These are phyloP conservation scores for Xylariales sp. DNA, from an alignment of 2,329 filamentous ascomycete species.

Conservation along the genomic window DNA sequence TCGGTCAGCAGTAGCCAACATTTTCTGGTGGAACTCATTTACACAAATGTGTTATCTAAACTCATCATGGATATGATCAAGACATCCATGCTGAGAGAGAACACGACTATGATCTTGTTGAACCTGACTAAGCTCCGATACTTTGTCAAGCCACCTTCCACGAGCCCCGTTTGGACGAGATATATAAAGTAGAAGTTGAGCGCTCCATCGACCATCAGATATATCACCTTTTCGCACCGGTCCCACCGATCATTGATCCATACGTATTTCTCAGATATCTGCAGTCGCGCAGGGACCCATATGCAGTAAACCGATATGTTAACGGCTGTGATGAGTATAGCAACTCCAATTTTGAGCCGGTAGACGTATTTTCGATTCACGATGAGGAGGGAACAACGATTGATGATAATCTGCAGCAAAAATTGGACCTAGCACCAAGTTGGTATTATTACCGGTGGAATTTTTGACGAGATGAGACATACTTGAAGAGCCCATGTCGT, in stretches of 20 bases:
- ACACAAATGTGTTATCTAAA: constrained; percentile 30
- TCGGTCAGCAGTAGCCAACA: constrained; percentile 47
- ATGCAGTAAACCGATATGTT: constrained; percentile 50
- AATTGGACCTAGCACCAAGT: no score
- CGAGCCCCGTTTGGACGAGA: constrained; percentile 8
- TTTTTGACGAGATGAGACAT: no score
- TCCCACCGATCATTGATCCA: constrained; percentile 7
- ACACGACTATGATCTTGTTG: constrained; percentile 37
- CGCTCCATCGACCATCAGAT: constrained; percentile 1
- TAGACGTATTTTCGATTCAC: constrained; percentile 29
- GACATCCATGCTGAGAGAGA: constrained; percentile 40
- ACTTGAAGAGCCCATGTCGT: constrained; percentile 23
- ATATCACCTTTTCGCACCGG: constrained; percentile 2
- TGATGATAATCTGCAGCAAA: constrained; percentile 50
- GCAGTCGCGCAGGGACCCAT: constrained; percentile 48
- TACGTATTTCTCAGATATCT: constrained; percentile 34
- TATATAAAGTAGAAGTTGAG: constrained; percentile 5
- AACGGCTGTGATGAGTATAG: constrained; percentile 39
- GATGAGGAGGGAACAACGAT: constrained; percentile 43
- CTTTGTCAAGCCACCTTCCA: not conserved
- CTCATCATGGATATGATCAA: constrained; percentile 25
- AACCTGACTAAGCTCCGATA: constrained; percentile 1
- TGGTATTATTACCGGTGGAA: no score
- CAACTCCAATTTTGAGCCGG: constrained; percentile 39
- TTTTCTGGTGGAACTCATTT: not conserved